Conservation (phyloP, 441 rosid species). For the Hura crepitans region DNA sequence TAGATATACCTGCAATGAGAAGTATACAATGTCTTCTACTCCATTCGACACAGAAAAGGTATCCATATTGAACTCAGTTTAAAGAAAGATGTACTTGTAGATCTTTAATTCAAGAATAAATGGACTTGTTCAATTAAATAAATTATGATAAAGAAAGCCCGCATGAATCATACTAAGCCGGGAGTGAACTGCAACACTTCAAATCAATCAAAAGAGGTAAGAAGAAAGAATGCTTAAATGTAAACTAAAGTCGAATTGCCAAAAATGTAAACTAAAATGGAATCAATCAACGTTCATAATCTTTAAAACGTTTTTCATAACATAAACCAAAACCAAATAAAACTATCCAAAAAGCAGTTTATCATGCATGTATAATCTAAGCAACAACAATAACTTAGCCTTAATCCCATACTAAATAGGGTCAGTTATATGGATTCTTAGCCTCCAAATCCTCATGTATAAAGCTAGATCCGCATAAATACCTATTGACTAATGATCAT, state of each 20-base stretch:
- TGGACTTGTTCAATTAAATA: background rate
- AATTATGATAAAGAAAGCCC: background rate
- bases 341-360: background rate
- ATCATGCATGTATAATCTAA: background rate
- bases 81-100: background rate
- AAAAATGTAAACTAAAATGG: background rate
- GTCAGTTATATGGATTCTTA: too few species aligned
- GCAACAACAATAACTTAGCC: too few species aligned
- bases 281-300: background rate
- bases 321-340: background rate
- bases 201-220: background rate
- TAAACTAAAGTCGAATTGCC: too few species aligned
- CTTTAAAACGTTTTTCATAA: background rate
- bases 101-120: background rate
- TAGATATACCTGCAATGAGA: constrained; percentile 73
- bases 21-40: background rate
- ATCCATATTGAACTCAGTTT: background rate
- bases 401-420: too few species aligned
- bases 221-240: too few species aligned
- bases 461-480: too few species aligned
- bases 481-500: too few species aligned
- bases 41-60: background rate
- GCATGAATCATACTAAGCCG: background rate
- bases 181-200: background rate
- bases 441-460: too few species aligned